Evolutionary conservation across 208 protist genomes (phyloP).

Genomic region (Naegleria lovaniensis): DNA sequence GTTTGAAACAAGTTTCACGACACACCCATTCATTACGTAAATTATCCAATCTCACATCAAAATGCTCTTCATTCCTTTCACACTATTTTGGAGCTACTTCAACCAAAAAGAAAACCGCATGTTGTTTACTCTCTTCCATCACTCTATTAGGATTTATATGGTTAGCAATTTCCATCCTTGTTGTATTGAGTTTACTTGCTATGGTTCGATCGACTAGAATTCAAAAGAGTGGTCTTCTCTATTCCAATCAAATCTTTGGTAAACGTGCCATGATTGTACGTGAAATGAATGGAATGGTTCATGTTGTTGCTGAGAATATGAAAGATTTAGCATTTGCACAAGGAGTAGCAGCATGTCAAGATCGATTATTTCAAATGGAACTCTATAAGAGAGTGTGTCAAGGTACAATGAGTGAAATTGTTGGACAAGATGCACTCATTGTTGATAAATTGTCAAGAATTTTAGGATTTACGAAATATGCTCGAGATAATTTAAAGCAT

Average conservation of each 20-base stretch:
- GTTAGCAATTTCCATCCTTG: not conserved
- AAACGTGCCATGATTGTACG: not conserved
- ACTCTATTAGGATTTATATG: not conserved
- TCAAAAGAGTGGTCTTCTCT: not conserved
- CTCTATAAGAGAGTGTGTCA: not conserved
- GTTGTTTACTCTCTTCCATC: not conserved
- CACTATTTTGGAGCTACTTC: not conserved
- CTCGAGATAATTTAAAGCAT: not conserved
- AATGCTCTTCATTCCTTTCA: too few species aligned
- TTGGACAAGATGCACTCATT: not conserved
- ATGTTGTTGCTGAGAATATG: constrained; percentile 4
- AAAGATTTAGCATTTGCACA: not conserved
- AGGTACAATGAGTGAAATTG: not conserved
- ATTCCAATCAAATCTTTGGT: not conserved
- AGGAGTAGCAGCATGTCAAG: constrained; percentile 3
- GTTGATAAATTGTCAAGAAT: not conserved
- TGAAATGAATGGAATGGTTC: not conserved
- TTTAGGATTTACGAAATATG: not conserved
- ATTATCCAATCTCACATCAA: too few species aligned
- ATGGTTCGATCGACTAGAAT: not conserved
- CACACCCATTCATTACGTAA: too few species aligned
- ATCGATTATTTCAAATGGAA: constrained; percentile 27
- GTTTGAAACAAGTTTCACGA: too few species aligned
- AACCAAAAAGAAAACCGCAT: not conserved
- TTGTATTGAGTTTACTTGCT: not conserved